A percentile compares a stretch with the other conserved stretches of the same genome.
phyloP scores from a whole-genome alignment of 345 rosid genomes.

The Salix caprea region DNA sequence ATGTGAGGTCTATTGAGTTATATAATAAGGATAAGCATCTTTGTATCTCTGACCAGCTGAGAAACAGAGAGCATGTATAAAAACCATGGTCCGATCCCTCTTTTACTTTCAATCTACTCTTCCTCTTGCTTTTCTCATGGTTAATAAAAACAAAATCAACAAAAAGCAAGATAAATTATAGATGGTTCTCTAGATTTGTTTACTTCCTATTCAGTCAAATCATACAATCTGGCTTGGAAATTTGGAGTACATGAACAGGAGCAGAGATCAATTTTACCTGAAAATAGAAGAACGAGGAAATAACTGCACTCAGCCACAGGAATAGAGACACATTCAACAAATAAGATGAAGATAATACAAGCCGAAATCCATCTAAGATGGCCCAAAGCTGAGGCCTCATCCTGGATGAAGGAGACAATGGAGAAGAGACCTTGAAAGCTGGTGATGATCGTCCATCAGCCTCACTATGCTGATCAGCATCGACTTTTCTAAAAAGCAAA shows the following conservation, averaged over 20 bases:
- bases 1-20: too few species aligned
- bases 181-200: neutral
- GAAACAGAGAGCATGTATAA: too few species aligned
- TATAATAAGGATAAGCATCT: too few species aligned
- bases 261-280: constrained; percentile 46
- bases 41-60: too few species aligned
- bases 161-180: too few species aligned
- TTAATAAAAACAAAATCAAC: too few species aligned
- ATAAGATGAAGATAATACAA: constrained; percentile 74
- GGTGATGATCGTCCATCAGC: constrained; percentile 30
- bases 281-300: constrained; percentile 93
- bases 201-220: neutral
- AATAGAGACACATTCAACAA: constrained; percentile 69
- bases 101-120: too few species aligned
- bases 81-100: too few species aligned
- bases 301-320: constrained; percentile 93
- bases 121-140: too few species aligned
- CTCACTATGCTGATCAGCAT: constrained; percentile 40
- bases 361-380: constrained; percentile 73
- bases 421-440: constrained; percentile 37
- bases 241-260: constrained; percentile 1
- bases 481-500: constrained; percentile 40
- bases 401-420: constrained; percentile 39
- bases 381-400: constrained; percentile 62
- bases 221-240: neutral